Conservation (phyloP, 176 grass and related monocot genomes). For the Coix lacrymajobi region DNA sequence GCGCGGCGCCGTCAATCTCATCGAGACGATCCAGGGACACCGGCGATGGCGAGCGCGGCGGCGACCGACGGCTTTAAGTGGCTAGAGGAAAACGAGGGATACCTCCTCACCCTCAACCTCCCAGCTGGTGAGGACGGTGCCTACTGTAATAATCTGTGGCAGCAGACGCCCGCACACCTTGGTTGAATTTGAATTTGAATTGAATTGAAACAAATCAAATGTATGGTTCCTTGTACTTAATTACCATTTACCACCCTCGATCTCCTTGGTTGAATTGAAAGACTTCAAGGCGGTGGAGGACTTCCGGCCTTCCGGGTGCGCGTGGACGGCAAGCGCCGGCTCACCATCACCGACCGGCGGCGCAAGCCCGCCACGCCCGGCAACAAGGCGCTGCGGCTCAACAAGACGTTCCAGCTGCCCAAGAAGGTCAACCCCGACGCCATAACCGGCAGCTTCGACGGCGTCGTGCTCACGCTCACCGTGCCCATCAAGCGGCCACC, state of each 20-base stretch:
- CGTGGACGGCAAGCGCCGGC: conserved; percentile 36
- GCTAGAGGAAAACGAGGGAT: not conserved
- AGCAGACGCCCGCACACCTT: not conserved
- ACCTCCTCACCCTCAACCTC: conserved; percentile 40
- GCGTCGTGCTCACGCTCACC: conserved; percentile 30
- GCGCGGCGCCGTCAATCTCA: not conserved
- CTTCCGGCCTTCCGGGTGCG: conserved; percentile 38
- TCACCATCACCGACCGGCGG: conserved; percentile 32
- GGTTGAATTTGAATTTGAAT: no score
- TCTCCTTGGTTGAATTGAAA: conserved; percentile 1
- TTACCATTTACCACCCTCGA: no score
- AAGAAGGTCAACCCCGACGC: conserved; percentile 28
- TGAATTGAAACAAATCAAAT: no score
- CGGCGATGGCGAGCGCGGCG: conserved; percentile 21
- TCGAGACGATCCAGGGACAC: not conserved
- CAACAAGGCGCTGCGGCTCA: not conserved
- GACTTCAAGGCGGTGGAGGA: conserved; percentile 43
- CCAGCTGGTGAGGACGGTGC: conserved; percentile 30
- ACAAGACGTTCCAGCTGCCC: conserved; percentile 49
- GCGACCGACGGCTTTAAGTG: conserved; percentile 6
- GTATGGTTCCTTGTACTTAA: not conserved
- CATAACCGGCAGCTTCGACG: conserved; percentile 33
- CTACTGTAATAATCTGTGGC: not conserved
- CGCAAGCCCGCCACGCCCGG: not conserved
- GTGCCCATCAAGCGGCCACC: conserved; percentile 38